A percentile compares a stretch with the other conserved stretches of the same genome.
phyloP scores from a whole-genome alignment of 345 rosid genomes.

The Sonneratia caseolaris region DNA sequence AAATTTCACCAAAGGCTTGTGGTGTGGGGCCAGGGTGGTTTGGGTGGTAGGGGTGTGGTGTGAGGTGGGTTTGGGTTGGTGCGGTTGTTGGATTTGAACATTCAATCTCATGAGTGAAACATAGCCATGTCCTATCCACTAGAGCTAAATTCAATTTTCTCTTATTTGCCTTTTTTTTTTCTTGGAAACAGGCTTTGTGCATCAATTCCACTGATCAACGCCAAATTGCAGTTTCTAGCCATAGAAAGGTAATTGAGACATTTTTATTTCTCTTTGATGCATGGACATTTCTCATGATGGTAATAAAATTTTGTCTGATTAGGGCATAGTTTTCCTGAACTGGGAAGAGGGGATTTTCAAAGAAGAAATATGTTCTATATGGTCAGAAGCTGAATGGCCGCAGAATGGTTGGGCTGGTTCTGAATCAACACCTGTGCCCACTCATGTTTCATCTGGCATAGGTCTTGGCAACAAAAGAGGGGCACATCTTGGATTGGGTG shows the following conservation, averaged over 20 bases:
- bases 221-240: constrained; percentile 80
- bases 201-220: constrained; percentile 50
- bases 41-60: too few relatives aligned
- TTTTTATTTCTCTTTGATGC: neutral
- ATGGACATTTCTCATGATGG: neutral
- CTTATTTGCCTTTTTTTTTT: neutral
- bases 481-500: constrained; percentile 67
- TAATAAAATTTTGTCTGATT: constrained; percentile 13
- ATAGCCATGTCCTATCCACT: neutral
- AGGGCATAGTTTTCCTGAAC: constrained; percentile 76
- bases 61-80: too few relatives aligned
- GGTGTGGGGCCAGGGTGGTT: too few relatives aligned
- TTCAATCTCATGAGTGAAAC: too few relatives aligned
- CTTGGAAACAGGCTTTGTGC: constrained; percentile 64
- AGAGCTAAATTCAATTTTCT: constrained; percentile 5
- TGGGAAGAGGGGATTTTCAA: constrained; percentile 35
- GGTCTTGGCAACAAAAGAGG: constrained; percentile 71
- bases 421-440: constrained; percentile 64
- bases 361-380: constrained; percentile 42
- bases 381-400: constrained; percentile 89
- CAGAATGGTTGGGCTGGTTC: constrained; percentile 79
- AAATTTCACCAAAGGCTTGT: too few relatives aligned
- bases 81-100: too few relatives aligned
- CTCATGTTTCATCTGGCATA: constrained; percentile 58
- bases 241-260: constrained; percentile 61